phyloP scores from a whole-genome alignment of 2,329 filamentous ascomycete genomes.

The Sordariomycetes sp. region DNA sequence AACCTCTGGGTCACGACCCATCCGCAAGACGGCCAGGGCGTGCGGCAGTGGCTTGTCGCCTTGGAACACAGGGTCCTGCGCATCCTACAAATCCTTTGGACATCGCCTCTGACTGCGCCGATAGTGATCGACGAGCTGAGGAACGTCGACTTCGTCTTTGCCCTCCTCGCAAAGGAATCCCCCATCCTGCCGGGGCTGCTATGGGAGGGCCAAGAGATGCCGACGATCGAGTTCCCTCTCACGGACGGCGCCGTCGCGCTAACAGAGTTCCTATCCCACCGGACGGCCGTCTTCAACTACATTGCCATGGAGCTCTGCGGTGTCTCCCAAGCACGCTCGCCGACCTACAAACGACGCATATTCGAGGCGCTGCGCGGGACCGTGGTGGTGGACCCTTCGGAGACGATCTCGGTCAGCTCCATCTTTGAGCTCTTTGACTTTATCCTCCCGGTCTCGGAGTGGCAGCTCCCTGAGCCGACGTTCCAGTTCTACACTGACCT shows the following conservation, averaged over 20 bases:
- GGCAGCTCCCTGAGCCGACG: conserved; percentile 35
- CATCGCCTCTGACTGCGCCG: conserved; percentile 61
- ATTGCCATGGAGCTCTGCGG: conserved; percentile 73
- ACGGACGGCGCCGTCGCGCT: conserved; percentile 55
- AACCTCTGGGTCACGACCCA: conserved; percentile 58
- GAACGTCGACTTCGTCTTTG: conserved; percentile 66
- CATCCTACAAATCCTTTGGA: conserved; percentile 73
- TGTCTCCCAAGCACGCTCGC: conserved; percentile 56
- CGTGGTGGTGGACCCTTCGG: conserved; percentile 51
- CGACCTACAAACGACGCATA: conserved; percentile 55
- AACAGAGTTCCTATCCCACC: conserved; percentile 63
- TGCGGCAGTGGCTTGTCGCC: conserved; percentile 55
- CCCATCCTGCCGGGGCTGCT: conserved; percentile 54
- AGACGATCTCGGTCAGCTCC: conserved; percentile 54
- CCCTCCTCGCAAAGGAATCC: conserved; percentile 57
- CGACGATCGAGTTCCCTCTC: conserved; percentile 53
- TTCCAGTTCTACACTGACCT: conserved; percentile 51
- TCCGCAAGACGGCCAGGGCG: conserved; percentile 43
- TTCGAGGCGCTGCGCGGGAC: conserved; percentile 68
- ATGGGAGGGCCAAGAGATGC: conserved; percentile 60
- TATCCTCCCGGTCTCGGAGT: conserved; percentile 40
- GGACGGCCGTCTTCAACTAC: conserved; percentile 73
- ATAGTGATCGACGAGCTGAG: conserved; percentile 71
- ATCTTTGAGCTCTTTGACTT: conserved; percentile 94
- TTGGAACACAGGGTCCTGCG: conserved; percentile 57